Base-by-base conservation (phyloP, 1,284 basidiomycete species). In the Sutorius eximius region DNA sequence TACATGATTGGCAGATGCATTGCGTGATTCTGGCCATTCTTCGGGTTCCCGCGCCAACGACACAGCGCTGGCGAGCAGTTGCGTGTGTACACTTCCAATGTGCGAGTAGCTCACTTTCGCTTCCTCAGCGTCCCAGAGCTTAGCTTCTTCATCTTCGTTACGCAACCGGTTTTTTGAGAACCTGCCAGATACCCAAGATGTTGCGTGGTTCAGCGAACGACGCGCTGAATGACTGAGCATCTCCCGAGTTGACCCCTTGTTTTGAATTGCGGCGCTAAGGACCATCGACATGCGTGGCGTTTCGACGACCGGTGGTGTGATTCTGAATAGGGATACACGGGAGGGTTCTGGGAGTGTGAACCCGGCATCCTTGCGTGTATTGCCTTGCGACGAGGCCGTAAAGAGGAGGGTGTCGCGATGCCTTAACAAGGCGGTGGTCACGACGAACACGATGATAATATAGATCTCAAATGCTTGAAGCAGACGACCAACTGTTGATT, bases 391-490 rank as follows among this genome's bases (percentile, higher is more conserved):
- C 20, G 52, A 16, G 15, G 41, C 27, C 11, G 27, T 1, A 15
- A 40, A 55, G 40, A 51, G 48, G 27, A 53, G 45, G 36, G 29
- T 51, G 30, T 58, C 41, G 33, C 56, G 49, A 42, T 59, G 44
- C 24, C 30, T 58, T 45, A 80, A 75, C 65, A 88, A 83, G 30
- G 77, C 71, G 33, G 71, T 66, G 41, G 86, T 73, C 55, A 86
- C 77, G 56, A 79, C 70, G 63, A 79, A 82, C 22, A 89, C 71
- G 50, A 87, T 75, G 38, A 86, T 67, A 43, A 84, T 75, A 63
- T 85, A 90, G n/a, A 86, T 58, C 62, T 87, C 84, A 44, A 84
- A 69, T 16, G 82, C 83, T 61, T 85, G 82, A 53, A 91, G 75
- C 61, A 90, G 82, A 41, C 86, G 82, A n/a, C 87, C 89, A 5